These are phyloP conservation scores for Chalciporus chontae DNA, from an alignment of 768 basidiomycete species.

Conservation along the genomic window DNA sequence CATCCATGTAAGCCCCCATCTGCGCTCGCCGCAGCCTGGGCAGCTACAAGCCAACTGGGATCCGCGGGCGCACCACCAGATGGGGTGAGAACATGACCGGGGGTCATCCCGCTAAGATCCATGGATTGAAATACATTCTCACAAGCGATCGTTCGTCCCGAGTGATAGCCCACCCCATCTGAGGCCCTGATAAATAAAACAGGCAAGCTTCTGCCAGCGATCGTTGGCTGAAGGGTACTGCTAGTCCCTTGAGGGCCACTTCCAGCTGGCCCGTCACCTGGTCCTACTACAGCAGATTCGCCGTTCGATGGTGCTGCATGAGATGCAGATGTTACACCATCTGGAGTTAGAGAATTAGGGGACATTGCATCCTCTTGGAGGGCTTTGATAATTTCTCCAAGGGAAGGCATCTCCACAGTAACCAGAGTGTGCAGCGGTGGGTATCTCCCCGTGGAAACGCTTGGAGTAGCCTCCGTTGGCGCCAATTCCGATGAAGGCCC, in stretches of 20 bases:
- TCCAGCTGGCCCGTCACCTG: constrained; percentile 24
- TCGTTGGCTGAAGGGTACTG: constrained; percentile 41
- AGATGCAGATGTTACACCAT: constrained; percentile 36
- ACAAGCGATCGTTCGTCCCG: constrained; percentile 78
- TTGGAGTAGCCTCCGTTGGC: constrained; percentile 22
- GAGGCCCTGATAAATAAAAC: constrained; percentile 75
- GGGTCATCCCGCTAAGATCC: constrained; percentile 51
- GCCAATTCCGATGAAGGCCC: constrained; percentile 35
- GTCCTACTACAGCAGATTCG: constrained; percentile 23
- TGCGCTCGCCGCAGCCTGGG: constrained; percentile 61
- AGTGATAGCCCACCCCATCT: constrained; percentile 89
- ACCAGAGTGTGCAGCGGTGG: constrained; percentile 73
- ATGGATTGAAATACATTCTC: constrained; percentile 75
- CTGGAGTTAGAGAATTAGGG: constrained; percentile 30
- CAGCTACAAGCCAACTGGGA: constrained; percentile 70
- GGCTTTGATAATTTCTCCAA: constrained; percentile 72
- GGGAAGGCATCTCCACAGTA: constrained; percentile 79
- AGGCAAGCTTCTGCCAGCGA: constrained; percentile 69
- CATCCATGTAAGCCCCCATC: constrained; percentile 72
- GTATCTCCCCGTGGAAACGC: constrained; percentile 44
- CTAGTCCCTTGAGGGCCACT: constrained; percentile 20
- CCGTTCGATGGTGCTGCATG: constrained; percentile 30
- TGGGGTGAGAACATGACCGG: constrained; percentile 43
- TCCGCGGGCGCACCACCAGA: constrained; percentile 46
- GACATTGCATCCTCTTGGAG: constrained; percentile 68